Base-by-base conservation (phyloP, 2,329 filamentous ascomycete genomes). In the Coleophoma cylindrospora region DNA sequence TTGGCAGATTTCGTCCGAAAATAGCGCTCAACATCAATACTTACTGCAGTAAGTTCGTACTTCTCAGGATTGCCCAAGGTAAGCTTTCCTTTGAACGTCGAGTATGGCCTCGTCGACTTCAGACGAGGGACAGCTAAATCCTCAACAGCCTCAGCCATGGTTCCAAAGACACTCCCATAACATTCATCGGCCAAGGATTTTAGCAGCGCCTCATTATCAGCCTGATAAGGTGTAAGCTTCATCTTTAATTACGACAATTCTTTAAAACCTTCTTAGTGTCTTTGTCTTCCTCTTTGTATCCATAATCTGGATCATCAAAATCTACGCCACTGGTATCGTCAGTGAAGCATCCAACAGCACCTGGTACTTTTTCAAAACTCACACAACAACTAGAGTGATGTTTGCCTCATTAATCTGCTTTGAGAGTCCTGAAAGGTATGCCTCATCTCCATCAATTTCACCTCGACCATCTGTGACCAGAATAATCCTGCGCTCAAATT, bases 251-350 rank as follows among this genome's bases (percentile, higher is more conserved):
- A 34, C 33, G 34, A 34, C 34, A 15, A 37, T 10, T 13, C 3
- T 13, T 9, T 47, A 48, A 38, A 62, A 86, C 84, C 76, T 97
- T 97, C 47, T 68, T 65, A 0, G 66, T 57, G 15, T 84, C 72
- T 65, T 99, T 99, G 56, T 87, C 81, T 66, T 96, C 91, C 70
- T 97, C 92, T 66, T 95, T 95, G 64, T 89, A 88, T 40, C 91
- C 91, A 63, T 86, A 96, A 2, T 95, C 91, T 1, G 81, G 66
- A 65, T 96, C 91, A 64, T 99, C 91, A 67, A 99, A 97, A 66
- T 99, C 94, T 15, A 95, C 81, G 13, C 94, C 94, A 48, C 87
- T 91, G 51, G 3, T 40, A 33, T 19, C 51, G 68, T 66, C 54
- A 64, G 58, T 43, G 44, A 50, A 37, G 43, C 2, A 34, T 34